A percentile compares a stretch with the other conserved stretches of the same genome.
Evolutionary conservation across 257 asterid species (phyloP).

Genomic region (Anisodus acutangulus): DNA sequence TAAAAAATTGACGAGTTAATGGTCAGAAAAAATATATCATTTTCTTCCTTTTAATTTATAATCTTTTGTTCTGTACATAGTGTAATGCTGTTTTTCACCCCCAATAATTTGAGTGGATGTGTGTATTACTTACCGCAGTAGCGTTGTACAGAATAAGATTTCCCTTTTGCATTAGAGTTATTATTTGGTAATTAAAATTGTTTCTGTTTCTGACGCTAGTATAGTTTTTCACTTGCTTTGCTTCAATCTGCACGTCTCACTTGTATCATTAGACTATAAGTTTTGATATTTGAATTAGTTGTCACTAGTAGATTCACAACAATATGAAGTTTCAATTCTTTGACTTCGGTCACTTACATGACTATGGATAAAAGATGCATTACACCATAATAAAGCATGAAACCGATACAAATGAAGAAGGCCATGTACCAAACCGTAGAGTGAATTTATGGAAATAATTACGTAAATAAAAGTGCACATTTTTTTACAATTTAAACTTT

Average conservation of each 20-base stretch:
- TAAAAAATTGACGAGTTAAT: neutral
- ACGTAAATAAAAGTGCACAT: too few species aligned
- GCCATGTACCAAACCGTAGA: neutral
- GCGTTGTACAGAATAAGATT: neutral
- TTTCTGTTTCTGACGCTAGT: too few species aligned
- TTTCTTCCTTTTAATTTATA: neutral
- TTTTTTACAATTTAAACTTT: neutral
- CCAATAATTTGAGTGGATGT: neutral
- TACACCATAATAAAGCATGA: neutral
- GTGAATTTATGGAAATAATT: neutral
- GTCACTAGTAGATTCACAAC: neutral
- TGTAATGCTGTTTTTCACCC: neutral
- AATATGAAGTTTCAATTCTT: neutral
- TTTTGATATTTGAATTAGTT: neutral
- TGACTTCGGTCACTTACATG: too few species aligned
- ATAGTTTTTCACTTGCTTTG: too few species aligned
- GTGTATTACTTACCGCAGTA: neutral
- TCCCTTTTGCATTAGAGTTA: neutral
- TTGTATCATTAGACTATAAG: neutral
- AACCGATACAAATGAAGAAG: neutral
- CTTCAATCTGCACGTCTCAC: too few species aligned
- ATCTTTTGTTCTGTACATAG: neutral
- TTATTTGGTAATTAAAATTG: too few species aligned
- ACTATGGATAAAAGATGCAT: neutral
- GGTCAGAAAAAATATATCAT: neutral